Base-by-base conservation (phyloP, 495 filamentous ascomycete species). In the Aspergillus sclerotiicarbonarius region DNA sequence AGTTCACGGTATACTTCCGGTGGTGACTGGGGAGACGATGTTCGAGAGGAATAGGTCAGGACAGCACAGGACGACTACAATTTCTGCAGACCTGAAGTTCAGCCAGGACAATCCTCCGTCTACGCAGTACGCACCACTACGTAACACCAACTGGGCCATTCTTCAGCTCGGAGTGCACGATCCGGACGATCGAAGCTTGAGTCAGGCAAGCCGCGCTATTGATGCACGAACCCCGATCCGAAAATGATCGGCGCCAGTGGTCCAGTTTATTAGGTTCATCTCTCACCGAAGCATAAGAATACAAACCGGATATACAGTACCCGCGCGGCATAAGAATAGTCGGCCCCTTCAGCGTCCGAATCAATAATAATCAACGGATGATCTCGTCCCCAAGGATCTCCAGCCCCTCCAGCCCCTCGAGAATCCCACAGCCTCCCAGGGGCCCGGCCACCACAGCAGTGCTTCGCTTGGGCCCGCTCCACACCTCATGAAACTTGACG, bases 401-500 rank as follows among this genome's bases (percentile, higher is more conserved):
- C 64, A 94, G 89, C 8, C 91, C 91, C 70, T 95, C 89, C 45
- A 93, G 71, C 13, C 83, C 80, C 69, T 97, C 92, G 13, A 98
- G 80, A 60, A 98, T 96, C 66, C 87, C 85, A 68, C 92, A 96
- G 4, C 92, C 89, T 20, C 89, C 91, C 35, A 96, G 77, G 49
- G 90, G 74, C 7, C 93, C 91, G 41, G 75, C 77, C 10, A 80
- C 80, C 18, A 79, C 76, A 4, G 80, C 71, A 3, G 79, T 80
- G 5, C 75, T 75, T 69, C 82, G 87, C 60, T 76, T 80, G 10
- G 81, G 76, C 13, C 86, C 84, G 13, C 79, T 79, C 95, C 92
- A 98, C 10, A 98, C 84, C 71, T 98, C 92, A 69, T 98, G 93
- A 62, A 98, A 98, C 71, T 94, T 92, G 68, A 98, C 90, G 64